Conservation (phyloP, 768 basidiomycete species). For the Rhodotorula graminis region DNA sequence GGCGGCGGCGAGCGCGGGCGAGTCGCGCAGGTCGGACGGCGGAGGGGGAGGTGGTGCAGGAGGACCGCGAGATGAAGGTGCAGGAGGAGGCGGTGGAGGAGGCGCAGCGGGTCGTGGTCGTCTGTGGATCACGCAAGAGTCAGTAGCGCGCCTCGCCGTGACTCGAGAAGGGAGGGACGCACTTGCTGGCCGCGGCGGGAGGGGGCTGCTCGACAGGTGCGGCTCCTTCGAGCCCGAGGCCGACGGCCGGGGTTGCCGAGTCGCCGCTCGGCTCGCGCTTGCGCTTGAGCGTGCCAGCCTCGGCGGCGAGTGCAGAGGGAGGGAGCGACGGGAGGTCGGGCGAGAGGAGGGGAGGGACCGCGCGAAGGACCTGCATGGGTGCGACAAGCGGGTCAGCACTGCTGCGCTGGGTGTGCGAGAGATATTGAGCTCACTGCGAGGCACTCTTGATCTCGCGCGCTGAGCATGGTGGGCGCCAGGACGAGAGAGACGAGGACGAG, state of each 20-base stretch:
- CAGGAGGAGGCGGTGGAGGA: slow-evolving; percentile 51
- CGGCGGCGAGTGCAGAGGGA: neutral
- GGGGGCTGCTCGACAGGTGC: neutral
- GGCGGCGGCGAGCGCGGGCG: neutral
- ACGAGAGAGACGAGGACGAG: neutral
- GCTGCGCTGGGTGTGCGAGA: too few species aligned
- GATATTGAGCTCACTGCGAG: neutral
- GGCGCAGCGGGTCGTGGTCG: slow-evolving; percentile 46
- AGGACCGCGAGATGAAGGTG: slow-evolving; percentile 52
- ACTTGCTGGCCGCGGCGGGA: neutral
- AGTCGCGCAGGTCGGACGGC: slow-evolving; percentile 44
- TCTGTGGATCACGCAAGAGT: slow-evolving; percentile 43
- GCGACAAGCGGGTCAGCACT: neutral
- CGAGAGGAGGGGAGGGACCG: slow-evolving; percentile 23
- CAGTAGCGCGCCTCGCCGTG: neutral
- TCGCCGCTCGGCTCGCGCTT: neutral
- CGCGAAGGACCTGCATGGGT: slow-evolving; percentile 14
- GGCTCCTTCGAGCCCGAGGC: neutral
- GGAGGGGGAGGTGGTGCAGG: slow-evolving; percentile 42
- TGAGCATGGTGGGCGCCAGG: neutral
- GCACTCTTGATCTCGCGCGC: neutral
- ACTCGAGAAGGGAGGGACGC: neutral
- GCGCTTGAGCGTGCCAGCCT: neutral
- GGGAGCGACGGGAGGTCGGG: slow-evolving; percentile 25
- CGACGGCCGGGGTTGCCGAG: neutral